These are phyloP conservation scores for Phytophthora sansomeana DNA, from an alignment of 352 stramenopile genomes.

Conservation along the genomic window DNA sequence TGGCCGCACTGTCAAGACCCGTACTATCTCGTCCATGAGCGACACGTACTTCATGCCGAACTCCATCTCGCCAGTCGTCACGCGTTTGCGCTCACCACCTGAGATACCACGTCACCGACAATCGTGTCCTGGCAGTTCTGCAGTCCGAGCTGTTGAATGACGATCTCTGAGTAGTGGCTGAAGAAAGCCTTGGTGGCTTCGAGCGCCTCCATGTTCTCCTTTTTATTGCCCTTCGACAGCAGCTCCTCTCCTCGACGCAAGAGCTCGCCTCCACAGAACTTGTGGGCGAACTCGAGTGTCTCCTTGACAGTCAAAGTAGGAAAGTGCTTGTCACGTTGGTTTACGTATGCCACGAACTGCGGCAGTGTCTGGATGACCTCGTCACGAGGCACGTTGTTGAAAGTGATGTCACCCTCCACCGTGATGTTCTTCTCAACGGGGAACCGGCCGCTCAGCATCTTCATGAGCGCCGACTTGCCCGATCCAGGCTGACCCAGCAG, in stretches of 20 bases:
- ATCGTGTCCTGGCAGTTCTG: conserved; percentile 63
- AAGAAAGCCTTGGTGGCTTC: conserved; percentile 15
- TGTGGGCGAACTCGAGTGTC: conserved; percentile 58
- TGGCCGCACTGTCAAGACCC: conserved; percentile 83
- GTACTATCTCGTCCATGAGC: conserved; percentile 94
- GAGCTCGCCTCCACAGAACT: conserved; percentile 30
- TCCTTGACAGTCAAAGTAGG: conserved; percentile 59
- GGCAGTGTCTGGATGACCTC: conserved; percentile 44
- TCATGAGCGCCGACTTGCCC: conserved; percentile 52
- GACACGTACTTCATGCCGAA: conserved; percentile 70
- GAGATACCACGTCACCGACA: conserved; percentile 72
- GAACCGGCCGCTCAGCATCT: conserved; percentile 53
- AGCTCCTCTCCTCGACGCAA: conserved; percentile 8
- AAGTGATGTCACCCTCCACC: conserved; percentile 45
- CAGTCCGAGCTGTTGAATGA: conserved; percentile 35
- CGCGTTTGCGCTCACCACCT: too few relatives aligned
- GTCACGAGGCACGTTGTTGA: conserved; percentile 43
- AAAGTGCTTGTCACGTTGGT: conserved; percentile 58
- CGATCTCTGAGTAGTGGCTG: conserved; percentile 20
- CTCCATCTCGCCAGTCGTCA: conserved; percentile 87
- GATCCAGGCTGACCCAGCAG: conserved; percentile 45
- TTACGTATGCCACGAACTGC: conserved; percentile 59
- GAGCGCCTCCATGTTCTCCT: conserved; percentile 23
- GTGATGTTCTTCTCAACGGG: conserved; percentile 44
- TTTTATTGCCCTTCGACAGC: conserved; percentile 10